Evolutionary conservation across 1,139 yeast species (phyloP).

Genomic region (Lodderomyces beijingensis): DNA sequence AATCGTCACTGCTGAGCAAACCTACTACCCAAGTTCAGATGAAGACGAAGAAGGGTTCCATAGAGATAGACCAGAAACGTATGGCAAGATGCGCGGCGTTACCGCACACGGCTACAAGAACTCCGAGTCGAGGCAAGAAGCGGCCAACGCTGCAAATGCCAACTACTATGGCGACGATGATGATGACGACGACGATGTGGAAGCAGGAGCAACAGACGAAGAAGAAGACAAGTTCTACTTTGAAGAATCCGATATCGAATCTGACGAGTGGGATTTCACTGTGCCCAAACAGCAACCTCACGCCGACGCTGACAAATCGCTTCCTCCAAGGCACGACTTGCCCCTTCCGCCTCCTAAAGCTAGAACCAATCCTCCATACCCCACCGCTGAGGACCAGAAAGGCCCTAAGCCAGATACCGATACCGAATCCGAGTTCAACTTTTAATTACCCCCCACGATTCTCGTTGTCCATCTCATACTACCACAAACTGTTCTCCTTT

Average conservation of each 20-base stretch:
- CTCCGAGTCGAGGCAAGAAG: slow-evolving; percentile 4
- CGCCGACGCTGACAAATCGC: neutral
- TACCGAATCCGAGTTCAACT: slow-evolving; percentile 17
- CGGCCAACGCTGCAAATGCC: no score
- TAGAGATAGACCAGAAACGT: slow-evolving; percentile 14
- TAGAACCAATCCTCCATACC: slow-evolving; percentile 15
- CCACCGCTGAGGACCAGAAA: slow-evolving; percentile 9
- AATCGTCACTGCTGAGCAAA: slow-evolving; percentile 41
- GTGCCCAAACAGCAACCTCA: slow-evolving; percentile 4
- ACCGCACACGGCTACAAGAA: slow-evolving; percentile 7
- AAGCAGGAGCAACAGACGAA: slow-evolving; percentile 4
- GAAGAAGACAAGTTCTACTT: slow-evolving; percentile 9
- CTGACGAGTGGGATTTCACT: slow-evolving; percentile 11
- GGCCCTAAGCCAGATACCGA: slow-evolving; percentile 12
- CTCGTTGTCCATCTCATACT: no score
- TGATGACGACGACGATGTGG: slow-evolving; percentile 2
- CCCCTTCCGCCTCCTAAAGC: no score
- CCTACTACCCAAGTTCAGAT: slow-evolving; percentile 20
- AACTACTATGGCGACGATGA: neutral
- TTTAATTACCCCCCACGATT: no score
- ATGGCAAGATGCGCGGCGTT: slow-evolving; percentile 7
- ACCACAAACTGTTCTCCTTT: no score
- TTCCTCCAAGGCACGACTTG: no score
- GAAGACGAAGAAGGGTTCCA: slow-evolving; percentile 18
- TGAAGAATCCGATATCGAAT: slow-evolving; percentile 13